Evolutionary conservation across 2,329 filamentous ascomycete species (phyloP), one percentile per base, ranked within the genome.

Genomic region (Capronia coronata): DNA sequence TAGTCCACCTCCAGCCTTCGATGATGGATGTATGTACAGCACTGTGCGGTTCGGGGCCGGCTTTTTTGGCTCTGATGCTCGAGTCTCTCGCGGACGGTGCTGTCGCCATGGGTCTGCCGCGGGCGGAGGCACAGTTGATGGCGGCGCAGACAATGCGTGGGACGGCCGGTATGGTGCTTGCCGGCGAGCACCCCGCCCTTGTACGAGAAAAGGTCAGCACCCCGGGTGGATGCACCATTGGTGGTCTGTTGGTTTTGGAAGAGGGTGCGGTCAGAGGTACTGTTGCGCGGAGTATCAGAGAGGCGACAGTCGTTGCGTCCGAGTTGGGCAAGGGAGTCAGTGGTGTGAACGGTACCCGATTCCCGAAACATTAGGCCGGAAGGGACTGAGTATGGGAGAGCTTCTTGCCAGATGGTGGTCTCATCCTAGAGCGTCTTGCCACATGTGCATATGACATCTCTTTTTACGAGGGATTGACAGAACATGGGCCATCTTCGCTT

Each of bases 201-300:
- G 63, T 83, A 35, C 70, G 74, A 56, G 80, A 83, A 52, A 80
- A 81, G 65, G 77, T 81, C 0, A 74, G 72, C 9, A 80, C 78
- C 3, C 79, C 80, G 0, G 79, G 78, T 29, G 79, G 80, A 0
- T 83, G 79, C 62, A 83, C 80, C 8, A 80, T 82, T 59, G 78
- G 76, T 1, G 80, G 80, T 0, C 60, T 83, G 54, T 66, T 80
- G 63, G 77, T 79, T 18, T 64, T 83, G 29, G 93, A 97, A 66
- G 91, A 97, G 62, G 80, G 84, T 6, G 80, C 78, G n/a, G 87
- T 87, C 37, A 74, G 79, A 29, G 82, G 83, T 19, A 75, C 83
- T n/a, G 78, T 87, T 57, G 74, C 80, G 23, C 75, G 84, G 59
- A 86, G 80, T 64, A 70, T 82, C 14, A 67, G 78, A 52, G 78